phyloP scores from a whole-genome alignment of 2,329 filamentous ascomycete genomes.

The Fusarium guadeloupense region DNA sequence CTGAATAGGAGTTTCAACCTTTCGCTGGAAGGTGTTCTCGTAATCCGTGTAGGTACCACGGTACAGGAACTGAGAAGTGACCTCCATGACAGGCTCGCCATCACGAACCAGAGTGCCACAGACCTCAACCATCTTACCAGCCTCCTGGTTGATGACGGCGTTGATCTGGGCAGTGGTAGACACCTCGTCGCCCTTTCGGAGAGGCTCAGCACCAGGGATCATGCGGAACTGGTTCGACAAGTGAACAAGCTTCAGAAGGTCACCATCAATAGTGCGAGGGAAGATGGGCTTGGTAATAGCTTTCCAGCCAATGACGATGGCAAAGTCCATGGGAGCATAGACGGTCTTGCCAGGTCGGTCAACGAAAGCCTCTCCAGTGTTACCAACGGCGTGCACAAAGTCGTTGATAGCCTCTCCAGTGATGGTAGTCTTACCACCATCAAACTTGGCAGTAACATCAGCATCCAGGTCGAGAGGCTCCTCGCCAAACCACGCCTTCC shows the following conservation, averaged over 20 bases:
- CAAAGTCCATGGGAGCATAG: constrained; percentile 98
- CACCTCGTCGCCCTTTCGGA: constrained; percentile 94
- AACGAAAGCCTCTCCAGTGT: constrained; percentile 96
- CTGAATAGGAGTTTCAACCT: constrained; percentile 94
- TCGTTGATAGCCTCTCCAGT: constrained; percentile 95
- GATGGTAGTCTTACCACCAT: constrained; percentile 86
- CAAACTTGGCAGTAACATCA: constrained; percentile 85
- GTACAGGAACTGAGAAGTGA: constrained; percentile 98
- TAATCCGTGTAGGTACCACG: constrained; percentile 91
- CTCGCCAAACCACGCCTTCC: constrained; percentile 94
- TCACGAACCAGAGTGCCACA: constrained; percentile 93
- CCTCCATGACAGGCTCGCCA: constrained; percentile 91
- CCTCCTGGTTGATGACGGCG: constrained; percentile 96
- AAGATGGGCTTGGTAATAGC: constrained; percentile 99
- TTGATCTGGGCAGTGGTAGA: constrained; percentile 96
- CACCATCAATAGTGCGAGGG: constrained; percentile 93
- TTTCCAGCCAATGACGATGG: constrained; percentile 98
- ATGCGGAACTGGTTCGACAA: constrained; percentile 98
- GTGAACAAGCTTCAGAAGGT: constrained; percentile 94
- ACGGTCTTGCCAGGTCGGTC: constrained; percentile 94
- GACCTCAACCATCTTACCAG: constrained; percentile 99
- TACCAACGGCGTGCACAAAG: constrained; percentile 98
- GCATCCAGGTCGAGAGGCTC: constrained; percentile 85
- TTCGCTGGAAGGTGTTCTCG: constrained; percentile 98
- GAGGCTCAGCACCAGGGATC: constrained; percentile 91